Evolutionary conservation across 164 flowering plant genomes (phyloP), one percentile per base, ranked within the genome.

Genomic region (Hamamelis virginiana): DNA sequence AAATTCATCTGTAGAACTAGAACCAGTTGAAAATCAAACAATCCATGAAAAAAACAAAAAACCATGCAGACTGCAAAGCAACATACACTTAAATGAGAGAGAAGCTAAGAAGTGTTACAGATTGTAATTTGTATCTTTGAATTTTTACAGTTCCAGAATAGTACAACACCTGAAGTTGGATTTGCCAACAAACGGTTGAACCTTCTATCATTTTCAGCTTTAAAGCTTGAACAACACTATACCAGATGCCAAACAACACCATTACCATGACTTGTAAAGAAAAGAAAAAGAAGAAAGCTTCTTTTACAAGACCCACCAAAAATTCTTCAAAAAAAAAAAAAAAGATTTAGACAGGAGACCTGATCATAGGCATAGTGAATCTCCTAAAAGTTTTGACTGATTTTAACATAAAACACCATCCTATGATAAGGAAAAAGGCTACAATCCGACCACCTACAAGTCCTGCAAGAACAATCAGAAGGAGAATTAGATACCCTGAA

Each of bases 381-480:
- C 68, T 64, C 62, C 46, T 21, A 11, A 55, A 33, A 66, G 38
- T 59, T 60, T 16, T 56, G 23, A 50, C 66, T 23, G 65, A 44
- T 65, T 76, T 76, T 51, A 74, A 11, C 70, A 81, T 11, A 51
- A 83, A 51, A 53, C 73, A 75, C 79, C 84, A 83, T 25, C 53
- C 26, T 22, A 84, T 28, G 27, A 80, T 75, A 1, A 82, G 62
- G 22, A 68, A 22, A 72, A 87, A 62, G 0, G 91, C 86, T 5
- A 75, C 21, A 72, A 65, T 19, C 26, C 89, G 86, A 62, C 90
- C 89, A 9, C 85, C 78, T 0, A 76, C 16, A 9, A 89, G 89
- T 13, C 95, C 91, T 15, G 68, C 50, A 25, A 86, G 85, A 64
- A 80, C 79, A 28, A 85, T 67, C 41, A 74, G 19, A 15, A 81